These are phyloP conservation scores for Leptodermis oblonga DNA, from an alignment of 257 asterid species.

Conservation along the genomic window DNA sequence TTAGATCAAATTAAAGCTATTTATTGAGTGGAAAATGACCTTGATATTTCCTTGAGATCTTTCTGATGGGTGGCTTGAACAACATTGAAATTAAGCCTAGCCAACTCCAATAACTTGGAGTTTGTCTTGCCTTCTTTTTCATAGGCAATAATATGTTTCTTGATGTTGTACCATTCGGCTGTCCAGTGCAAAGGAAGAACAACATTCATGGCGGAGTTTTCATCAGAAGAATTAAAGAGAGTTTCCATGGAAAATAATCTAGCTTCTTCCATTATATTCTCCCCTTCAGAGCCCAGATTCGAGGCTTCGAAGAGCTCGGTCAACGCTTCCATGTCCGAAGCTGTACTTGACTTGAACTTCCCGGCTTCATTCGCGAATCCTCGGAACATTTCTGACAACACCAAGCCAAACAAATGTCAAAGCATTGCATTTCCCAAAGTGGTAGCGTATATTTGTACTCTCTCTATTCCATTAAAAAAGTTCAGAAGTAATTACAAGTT, in stretches of 20 bases:
- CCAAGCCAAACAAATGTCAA: not conserved
- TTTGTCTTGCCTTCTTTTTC: conserved; percentile 9
- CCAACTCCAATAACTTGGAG: conserved; percentile 34
- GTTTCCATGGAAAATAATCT: conserved; percentile 8
- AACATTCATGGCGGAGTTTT: not conserved
- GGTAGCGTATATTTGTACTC: too few relatives aligned
- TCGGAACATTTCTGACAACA: conserved; percentile 28
- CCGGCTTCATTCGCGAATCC: conserved; percentile 23
- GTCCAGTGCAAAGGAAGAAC: conserved; percentile 41
- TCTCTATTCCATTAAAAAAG: too few relatives aligned
- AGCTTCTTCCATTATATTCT: conserved; percentile 26
- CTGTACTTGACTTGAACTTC: conserved; percentile 6
- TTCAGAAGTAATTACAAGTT: too few relatives aligned
- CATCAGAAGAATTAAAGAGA: conserved; percentile 3
- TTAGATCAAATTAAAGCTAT: too few relatives aligned
- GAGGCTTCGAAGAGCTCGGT: conserved; percentile 51
- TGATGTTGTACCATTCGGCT: conserved; percentile 49
- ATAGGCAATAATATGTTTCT: conserved; percentile 25
- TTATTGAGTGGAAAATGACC: too few relatives aligned
- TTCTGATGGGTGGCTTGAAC: conserved; percentile 52
- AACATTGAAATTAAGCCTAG: conserved; percentile 54
- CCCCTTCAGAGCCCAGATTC: conserved; percentile 37
- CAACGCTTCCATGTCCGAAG: conserved; percentile 16
- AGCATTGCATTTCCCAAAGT: too few relatives aligned
- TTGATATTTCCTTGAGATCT: conserved; percentile 49